Base-by-base conservation (phyloP, 129 eudicot species). In the Helichrysum umbraculigerum region DNA sequence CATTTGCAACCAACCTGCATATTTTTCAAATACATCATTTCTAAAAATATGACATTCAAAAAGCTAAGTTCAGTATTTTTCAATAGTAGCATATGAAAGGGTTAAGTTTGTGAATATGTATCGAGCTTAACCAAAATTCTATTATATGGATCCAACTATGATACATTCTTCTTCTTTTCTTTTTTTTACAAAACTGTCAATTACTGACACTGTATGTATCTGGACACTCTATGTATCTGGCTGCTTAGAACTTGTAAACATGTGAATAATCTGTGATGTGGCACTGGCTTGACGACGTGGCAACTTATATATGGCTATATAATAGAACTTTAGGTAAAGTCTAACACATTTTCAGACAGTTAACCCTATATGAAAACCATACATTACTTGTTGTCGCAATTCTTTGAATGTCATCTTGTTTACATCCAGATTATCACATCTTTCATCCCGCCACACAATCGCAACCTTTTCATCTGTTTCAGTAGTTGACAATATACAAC, bases 391-490 rank as follows among this genome's bases (percentile, higher is more conserved):
- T 62, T 79, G 87, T 17, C 96, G 81, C 21, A 95, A 82, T 72
- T 95, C 90, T 52, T 80, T 91, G 5, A 91, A 41, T 32, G 99
- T 95, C 92, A 91, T 85, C 52, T 44, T 63, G 66, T 82, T 81
- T 37, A 95, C 92, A 69, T 79, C 82, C 28, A 35, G 64, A 81
- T 87, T 80, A 78, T 88, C 97, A 54, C 47, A 73, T 64, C 84
- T 84, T 87, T 95, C 99, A 78, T 91, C 90, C 77, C 89, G 83
- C 99, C 99, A 91, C 47, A 89, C 87, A 34, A 95, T 80, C 6
- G 99, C 97, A 58, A 91, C 41, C 52, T 85, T 81, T 50, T 87
- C 83, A 54, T 80, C 77, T 0, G 81, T 76, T 81, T 77, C 76
- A 78, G 5, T 74, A 61, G 85, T 83, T 19, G 99, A 59, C 56